A percentile compares a stretch with the other conserved stretches of the same genome.
Evolutionary conservation across 2,329 filamentous ascomycete species (phyloP).

Genomic region (Xylariaceae sp.): DNA sequence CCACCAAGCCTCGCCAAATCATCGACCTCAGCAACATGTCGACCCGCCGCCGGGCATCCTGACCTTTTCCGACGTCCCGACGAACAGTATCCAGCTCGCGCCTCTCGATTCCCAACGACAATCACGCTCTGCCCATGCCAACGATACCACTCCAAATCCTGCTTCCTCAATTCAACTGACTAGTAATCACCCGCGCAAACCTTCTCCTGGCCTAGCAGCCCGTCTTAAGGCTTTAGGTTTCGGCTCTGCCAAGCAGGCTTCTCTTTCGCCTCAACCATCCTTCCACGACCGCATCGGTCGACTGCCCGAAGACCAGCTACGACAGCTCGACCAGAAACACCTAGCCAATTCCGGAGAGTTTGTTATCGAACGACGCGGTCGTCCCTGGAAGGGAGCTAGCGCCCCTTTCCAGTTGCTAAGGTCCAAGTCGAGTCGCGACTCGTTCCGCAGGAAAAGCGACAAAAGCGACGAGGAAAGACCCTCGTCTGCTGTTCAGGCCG

Average conservation of each 20-base stretch:
- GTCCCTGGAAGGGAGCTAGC: conserved; percentile 71
- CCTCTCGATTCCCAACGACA: conserved; percentile 31
- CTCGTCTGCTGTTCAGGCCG: conserved; percentile 13
- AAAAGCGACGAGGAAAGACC: conserved; percentile 25
- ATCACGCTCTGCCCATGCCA: conserved; percentile 18
- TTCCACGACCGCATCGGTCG: conserved; percentile 61
- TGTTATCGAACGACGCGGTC: conserved; percentile 66
- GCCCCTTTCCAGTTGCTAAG: conserved; percentile 47
- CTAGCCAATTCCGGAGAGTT: conserved; percentile 55
- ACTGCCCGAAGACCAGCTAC: conserved; percentile 70
- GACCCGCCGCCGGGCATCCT: conserved; percentile 36
- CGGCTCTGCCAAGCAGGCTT: conserved; percentile 47
- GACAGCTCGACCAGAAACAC: conserved; percentile 69
- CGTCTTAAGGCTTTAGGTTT: conserved; percentile 68
- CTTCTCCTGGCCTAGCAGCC: conserved; percentile 66
- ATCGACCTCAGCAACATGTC: conserved; percentile 30
- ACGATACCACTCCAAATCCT: conserved; percentile 29
- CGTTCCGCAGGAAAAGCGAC: conserved; percentile 27
- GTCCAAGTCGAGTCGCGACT: conserved; percentile 37
- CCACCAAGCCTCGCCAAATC: conserved; percentile 27
- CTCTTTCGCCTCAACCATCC: conserved; percentile 36
- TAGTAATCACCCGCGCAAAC: conserved; percentile 51
- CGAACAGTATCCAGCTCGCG: conserved; percentile 44
- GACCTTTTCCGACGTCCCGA: conserved; percentile 47
- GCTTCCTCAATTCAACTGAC: conserved; percentile 32